These are phyloP conservation scores for Saccharomycodes ludwigii DNA, from an alignment of 805 yeast species.

Conservation along the genomic window DNA sequence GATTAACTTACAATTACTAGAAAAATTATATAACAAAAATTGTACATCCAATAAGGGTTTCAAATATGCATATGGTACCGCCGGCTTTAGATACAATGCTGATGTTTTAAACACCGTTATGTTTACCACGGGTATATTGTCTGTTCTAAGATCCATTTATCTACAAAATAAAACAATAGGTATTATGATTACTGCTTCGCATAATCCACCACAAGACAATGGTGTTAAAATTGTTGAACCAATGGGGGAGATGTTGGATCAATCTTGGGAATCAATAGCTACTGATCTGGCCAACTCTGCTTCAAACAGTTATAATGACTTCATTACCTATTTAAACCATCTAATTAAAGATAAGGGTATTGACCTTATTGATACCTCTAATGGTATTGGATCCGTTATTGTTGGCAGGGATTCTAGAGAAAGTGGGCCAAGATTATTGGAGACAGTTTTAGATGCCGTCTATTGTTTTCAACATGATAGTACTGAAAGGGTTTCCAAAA, in stretches of 20 bases:
- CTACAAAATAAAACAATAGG: slow-evolving; percentile 66
- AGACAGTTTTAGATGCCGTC: slow-evolving; percentile 39
- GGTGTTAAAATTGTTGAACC: slow-evolving; percentile 95
- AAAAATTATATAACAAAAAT: slow-evolving; percentile 22
- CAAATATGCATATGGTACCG: slow-evolving; percentile 77
- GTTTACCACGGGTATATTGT: slow-evolving; percentile 72
- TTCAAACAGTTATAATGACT: slow-evolving; percentile 32
- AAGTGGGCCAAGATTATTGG: slow-evolving; percentile 44
- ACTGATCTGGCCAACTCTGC: slow-evolving; percentile 61
- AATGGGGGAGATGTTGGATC: slow-evolving; percentile 76
- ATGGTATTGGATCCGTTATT: slow-evolving; percentile 27
- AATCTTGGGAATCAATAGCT: slow-evolving; percentile 74
- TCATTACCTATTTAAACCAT: slow-evolving; percentile 17
- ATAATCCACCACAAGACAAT: slow-evolving; percentile 84
- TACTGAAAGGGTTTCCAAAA: slow-evolving; percentile 36
- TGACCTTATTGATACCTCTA: slow-evolving; percentile 3
- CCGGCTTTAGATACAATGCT: slow-evolving; percentile 83
- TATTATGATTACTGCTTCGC: slow-evolving; percentile 95
- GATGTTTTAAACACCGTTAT: slow-evolving; percentile 63
- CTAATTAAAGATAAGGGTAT: slow-evolving; percentile 2
- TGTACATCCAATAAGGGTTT: slow-evolving; percentile 27
- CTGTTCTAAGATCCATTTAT: slow-evolving; percentile 67
- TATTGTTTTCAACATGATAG: slow-evolving; percentile 44
- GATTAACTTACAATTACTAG: slow-evolving; percentile 7
- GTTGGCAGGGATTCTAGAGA: slow-evolving; percentile 85